These are phyloP conservation scores for Talaromyces sp. DNA, from an alignment of 2,329 filamentous ascomycete genomes.

Conservation along the genomic window DNA sequence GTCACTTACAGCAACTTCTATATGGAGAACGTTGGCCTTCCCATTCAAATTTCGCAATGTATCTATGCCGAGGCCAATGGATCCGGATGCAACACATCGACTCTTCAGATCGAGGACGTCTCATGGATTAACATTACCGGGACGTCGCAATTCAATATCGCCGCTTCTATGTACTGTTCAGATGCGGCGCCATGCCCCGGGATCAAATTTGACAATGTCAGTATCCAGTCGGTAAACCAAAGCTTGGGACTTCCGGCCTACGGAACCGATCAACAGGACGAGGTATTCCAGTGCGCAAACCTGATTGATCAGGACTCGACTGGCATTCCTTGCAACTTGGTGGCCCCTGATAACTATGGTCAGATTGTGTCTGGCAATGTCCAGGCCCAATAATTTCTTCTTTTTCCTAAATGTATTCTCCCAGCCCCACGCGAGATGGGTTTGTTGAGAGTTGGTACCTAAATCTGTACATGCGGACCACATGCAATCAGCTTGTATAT, in stretches of 20 bases:
- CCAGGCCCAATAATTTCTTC: neutral
- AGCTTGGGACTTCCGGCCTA: conserved; percentile 24
- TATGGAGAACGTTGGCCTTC: conserved; percentile 18
- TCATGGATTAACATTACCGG: conserved; percentile 47
- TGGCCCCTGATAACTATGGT: conserved; percentile 18
- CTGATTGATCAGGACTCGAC: conserved; percentile 21
- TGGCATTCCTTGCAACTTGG: conserved; percentile 21
- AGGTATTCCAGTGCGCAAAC: conserved; percentile 40
- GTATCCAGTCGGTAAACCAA: conserved; percentile 39
- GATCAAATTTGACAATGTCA: conserved; percentile 41
- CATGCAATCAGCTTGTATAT: neutral
- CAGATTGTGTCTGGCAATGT: conserved; percentile 5
- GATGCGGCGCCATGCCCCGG: conserved; percentile 39
- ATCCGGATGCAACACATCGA: conserved; percentile 4
- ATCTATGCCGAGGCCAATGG: conserved; percentile 15
- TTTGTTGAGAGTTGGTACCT: neutral
- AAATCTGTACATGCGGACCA: neutral
- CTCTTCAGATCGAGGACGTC: conserved; percentile 42
- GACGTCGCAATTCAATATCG: conserved; percentile 45
- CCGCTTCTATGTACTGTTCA: conserved; percentile 42
- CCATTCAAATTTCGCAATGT: conserved; percentile 22
- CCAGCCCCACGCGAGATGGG: neutral
- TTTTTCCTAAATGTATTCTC: neutral
- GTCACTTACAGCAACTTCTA: conserved; percentile 18
- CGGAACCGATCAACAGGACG: conserved; percentile 19